A percentile compares a stretch with the other conserved stretches of the same genome.
Conservation (phyloP, 345 rosid genomes). For the Brassica cretica region DNA sequence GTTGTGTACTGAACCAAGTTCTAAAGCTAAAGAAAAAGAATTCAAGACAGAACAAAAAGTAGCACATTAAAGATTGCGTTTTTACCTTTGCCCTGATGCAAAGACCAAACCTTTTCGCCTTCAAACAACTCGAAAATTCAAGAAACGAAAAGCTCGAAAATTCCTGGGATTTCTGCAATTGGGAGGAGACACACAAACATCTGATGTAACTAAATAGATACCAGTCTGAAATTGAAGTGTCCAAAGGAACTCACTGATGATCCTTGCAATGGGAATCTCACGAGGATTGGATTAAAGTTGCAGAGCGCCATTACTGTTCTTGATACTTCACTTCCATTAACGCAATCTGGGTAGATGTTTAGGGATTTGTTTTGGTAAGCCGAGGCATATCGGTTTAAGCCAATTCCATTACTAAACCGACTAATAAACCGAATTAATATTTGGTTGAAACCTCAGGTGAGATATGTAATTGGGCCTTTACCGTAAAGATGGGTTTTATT, state of each 20-base stretch:
- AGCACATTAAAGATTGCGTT: not conserved
- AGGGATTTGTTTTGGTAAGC: not conserved
- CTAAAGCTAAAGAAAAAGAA: not conserved
- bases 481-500: not conserved
- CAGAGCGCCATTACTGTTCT: conserved; percentile 26
- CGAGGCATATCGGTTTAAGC: not conserved
- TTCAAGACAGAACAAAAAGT: not conserved
- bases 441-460: not conserved
- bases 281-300: conserved; percentile 16
- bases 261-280: conserved; percentile 5
- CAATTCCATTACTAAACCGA: conserved; percentile 12
- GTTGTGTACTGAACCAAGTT: not conserved
- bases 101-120: conserved; percentile 19
- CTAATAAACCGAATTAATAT: not conserved
- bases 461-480: not conserved
- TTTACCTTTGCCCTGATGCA: conserved; percentile 43
- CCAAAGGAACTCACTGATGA: conserved; percentile 21
- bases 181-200: not conserved
- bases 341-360: not conserved
- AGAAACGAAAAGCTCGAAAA: conserved; percentile 22
- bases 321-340: conserved; percentile 6
- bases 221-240: not conserved
- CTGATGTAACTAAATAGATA: not conserved
- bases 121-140: conserved; percentile 31
- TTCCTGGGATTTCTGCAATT: conserved; percentile 16